A percentile compares a stretch with the other conserved stretches of the same genome.
Evolutionary conservation across 2,329 filamentous ascomycete species (phyloP).

Genomic region (Pseudogymnoascus sp.): DNA sequence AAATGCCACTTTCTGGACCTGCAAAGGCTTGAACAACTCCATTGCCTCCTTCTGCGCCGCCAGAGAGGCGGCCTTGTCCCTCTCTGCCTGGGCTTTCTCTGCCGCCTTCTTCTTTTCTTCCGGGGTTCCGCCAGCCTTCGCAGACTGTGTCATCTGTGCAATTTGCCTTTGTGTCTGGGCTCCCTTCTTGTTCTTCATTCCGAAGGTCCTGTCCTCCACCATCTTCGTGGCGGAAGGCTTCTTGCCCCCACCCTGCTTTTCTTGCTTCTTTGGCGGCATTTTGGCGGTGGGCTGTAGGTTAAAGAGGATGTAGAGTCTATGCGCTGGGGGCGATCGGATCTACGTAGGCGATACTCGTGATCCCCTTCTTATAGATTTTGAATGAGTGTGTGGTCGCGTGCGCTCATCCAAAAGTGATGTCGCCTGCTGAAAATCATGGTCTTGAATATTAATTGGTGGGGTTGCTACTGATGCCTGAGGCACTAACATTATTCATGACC

Average conservation of each 20-base stretch:
- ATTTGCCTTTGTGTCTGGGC: conserved; percentile 85
- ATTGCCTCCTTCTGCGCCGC: conserved; percentile 72
- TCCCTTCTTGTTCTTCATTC: conserved; percentile 99
- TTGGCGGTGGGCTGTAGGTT: conserved; percentile 31
- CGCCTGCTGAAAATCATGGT: conserved; percentile 10
- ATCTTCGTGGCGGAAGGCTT: conserved; percentile 48
- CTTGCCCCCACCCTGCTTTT: conserved; percentile 42
- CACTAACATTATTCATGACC: neutral
- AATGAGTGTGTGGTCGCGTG: conserved; percentile 9
- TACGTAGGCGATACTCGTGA: conserved; percentile 1
- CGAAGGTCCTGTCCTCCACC: conserved; percentile 94
- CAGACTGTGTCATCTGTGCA: conserved; percentile 69
- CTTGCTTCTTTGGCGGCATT: conserved; percentile 65
- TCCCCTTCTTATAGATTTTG: conserved; percentile 9
- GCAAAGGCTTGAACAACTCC: conserved; percentile 78
- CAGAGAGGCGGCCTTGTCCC: conserved; percentile 88
- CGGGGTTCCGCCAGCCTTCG: conserved; percentile 66
- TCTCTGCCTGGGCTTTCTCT: conserved; percentile 62
- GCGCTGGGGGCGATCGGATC: neutral
- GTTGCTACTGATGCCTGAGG: conserved; percentile 6
- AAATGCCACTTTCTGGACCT: conserved; percentile 96
- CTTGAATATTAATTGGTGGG: conserved; percentile 12
- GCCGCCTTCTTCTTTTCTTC: conserved; percentile 78
- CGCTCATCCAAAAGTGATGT: conserved; percentile 6
- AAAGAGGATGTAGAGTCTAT: neutral